phyloP scores from a whole-genome alignment of 2,329 filamentous ascomycete genomes.

The Tolypocladium ovalisporum region DNA sequence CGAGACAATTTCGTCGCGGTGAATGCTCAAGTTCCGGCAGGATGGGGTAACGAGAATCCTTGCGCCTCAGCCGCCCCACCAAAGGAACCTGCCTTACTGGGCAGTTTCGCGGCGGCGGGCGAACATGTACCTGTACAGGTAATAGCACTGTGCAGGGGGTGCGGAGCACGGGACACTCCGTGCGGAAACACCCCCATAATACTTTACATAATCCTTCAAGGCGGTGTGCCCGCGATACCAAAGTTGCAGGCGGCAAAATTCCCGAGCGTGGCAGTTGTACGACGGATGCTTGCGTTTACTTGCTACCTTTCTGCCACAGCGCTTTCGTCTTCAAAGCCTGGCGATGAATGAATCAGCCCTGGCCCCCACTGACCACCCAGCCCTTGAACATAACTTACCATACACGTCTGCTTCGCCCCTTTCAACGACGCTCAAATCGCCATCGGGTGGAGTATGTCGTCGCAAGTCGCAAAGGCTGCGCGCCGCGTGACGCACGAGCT shows the following conservation, averaged over 20 bases:
- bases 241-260: background rate
- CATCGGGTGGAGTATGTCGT: constrained; percentile 21
- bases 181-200: background rate
- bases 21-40: background rate
- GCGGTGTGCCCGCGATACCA: background rate
- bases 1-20: background rate
- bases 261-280: background rate
- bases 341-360: background rate
- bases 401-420: background rate
- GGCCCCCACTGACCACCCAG: background rate
- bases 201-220: background rate
- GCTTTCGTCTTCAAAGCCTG: background rate
- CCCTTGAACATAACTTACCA: background rate
- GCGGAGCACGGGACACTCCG: too few species aligned
- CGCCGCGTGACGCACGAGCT: constrained; percentile 38
- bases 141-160: too few species aligned
- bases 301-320: background rate
- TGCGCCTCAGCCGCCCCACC: background rate
- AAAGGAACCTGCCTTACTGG: background rate
- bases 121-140: too few species aligned
- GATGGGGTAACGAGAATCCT: background rate
- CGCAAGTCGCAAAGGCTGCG: constrained; percentile 28
- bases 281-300: background rate
- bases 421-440: background rate
- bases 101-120: background rate